Percentiles rank a stretch among this genome's conserved stretches.
Conservation (phyloP, 805 yeast genomes). For the Pichia eremophila region DNA sequence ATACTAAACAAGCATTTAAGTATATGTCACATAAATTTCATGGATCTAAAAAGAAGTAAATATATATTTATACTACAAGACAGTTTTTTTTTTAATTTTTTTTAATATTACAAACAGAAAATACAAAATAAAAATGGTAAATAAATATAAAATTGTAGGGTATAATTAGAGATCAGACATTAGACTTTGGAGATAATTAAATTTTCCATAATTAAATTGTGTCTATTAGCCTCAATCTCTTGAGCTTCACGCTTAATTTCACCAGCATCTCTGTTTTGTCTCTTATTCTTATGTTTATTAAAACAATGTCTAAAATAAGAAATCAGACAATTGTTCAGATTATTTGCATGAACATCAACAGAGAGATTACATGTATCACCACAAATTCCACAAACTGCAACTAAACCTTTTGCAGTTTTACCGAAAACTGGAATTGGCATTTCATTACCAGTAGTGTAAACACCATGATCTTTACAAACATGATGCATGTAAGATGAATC, state of each 20-base stretch:
- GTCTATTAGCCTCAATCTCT: no score
- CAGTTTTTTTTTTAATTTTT: no score
- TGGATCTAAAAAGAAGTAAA: conserved; percentile 32
- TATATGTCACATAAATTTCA: conserved; percentile 71
- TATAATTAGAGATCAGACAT: no score
- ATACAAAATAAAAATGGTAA: no score
- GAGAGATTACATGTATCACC: no score
- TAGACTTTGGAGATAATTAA: no score
- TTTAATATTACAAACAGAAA: no score
- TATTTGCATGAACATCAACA: neutral
- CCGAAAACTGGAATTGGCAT: conserved; percentile 20
- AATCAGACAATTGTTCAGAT: neutral
- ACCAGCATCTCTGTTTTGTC: neutral
- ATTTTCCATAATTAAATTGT: no score
- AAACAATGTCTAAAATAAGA: neutral
- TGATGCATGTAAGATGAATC: conserved; percentile 16
- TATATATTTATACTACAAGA: neutral
- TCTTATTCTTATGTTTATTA: neutral
- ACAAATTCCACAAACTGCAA: conserved; percentile 2
- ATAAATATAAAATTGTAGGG: no score
- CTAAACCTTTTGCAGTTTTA: neutral
- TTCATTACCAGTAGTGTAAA: conserved; percentile 23
- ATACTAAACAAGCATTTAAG: conserved; percentile 67
- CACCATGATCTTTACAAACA: conserved; percentile 27
- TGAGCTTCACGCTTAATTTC: no score